These are phyloP conservation scores for Podila verticillata DNA, from an alignment of 192 early-diverging fungal species.

Conservation along the genomic window DNA sequence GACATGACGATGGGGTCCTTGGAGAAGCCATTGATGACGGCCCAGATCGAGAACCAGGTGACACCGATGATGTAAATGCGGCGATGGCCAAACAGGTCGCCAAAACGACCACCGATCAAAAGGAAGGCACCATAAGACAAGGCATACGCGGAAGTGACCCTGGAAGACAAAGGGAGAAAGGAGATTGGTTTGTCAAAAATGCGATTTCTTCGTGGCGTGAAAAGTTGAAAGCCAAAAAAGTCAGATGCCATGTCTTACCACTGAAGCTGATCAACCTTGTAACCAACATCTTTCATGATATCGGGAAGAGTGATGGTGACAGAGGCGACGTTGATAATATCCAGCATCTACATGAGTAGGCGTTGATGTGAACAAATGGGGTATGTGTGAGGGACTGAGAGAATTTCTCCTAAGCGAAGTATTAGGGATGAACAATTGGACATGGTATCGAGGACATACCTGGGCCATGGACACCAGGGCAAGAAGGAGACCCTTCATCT, in stretches of 20 bases:
- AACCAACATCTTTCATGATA: conserved; percentile 4
- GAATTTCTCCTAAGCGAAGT: not conserved
- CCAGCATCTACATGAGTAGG: conserved; percentile 1
- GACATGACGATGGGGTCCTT: conserved; percentile 14
- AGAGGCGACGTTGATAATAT: conserved; percentile 11
- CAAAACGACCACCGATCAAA: conserved; percentile 17
- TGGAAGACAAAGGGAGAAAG: not conserved
- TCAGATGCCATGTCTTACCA: not conserved
- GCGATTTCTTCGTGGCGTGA: not conserved
- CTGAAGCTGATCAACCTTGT: conserved; percentile 8
- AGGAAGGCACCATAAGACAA: conserved; percentile 31
- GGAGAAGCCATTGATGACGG: conserved; percentile 23
- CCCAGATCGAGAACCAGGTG: conserved; percentile 12
- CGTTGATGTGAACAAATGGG: not conserved
- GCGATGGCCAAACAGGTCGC: conserved; percentile 36
- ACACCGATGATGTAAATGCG: conserved; percentile 17
- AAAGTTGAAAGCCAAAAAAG: too few relatives aligned
- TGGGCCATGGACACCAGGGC: conserved; percentile 40
- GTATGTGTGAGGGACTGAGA: too few relatives aligned
- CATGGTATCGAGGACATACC: not conserved
- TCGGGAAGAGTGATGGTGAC: conserved; percentile 14
- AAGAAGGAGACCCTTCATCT: conserved; percentile 30
- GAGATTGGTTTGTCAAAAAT: not conserved
- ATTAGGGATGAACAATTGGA: not conserved
- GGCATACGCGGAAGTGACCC: conserved; percentile 28